phyloP scores from a whole-genome alignment of 2,329 filamentous ascomycete genomes.

The Ceratocystis destructans region DNA sequence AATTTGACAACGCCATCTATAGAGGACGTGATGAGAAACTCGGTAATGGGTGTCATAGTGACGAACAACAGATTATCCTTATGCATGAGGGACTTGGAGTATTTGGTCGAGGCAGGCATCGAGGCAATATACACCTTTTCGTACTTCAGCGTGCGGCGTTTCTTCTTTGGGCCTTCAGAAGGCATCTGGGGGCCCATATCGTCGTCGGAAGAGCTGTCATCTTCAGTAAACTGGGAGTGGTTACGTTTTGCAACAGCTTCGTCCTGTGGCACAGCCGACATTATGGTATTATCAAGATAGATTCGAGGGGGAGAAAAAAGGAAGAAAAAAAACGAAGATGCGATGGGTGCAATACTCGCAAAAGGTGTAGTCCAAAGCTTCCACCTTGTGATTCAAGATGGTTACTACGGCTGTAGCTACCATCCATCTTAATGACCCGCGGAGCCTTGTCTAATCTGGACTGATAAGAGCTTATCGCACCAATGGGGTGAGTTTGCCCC shows the following conservation, averaged over 20 bases:
- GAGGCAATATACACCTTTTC: constrained; percentile 92
- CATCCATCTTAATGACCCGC: not conserved
- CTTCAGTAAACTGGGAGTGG: constrained; percentile 36
- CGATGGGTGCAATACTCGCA: not conserved
- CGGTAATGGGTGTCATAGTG: constrained; percentile 77
- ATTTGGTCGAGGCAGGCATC: constrained; percentile 64
- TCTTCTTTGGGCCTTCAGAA: constrained; percentile 70
- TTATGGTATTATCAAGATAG: not conserved
- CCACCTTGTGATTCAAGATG: constrained; percentile 3
- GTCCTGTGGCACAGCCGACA: constrained; percentile 11
- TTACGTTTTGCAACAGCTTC: constrained; percentile 31
- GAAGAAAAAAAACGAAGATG: not conserved
- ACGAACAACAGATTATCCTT: constrained; percentile 84
- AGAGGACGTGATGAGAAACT: constrained; percentile 90
- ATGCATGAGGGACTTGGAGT: constrained; percentile 97
- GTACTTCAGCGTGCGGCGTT: constrained; percentile 77
- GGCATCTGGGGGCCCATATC: constrained; percentile 90
- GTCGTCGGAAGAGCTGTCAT: constrained; percentile 64
- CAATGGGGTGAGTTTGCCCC: constrained; percentile 8
- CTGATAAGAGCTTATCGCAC: constrained; percentile 18
- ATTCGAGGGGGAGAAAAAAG: not conserved
- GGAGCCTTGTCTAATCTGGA: not conserved
- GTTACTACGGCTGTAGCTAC: constrained; percentile 9
- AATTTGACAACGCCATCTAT: constrained; percentile 96
- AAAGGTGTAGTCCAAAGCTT: not conserved